Percentiles rank a stretch among this genome's conserved stretches.
These are phyloP conservation scores for Pyrus betulifolia DNA, from an alignment of 306 rosid species.

Conservation along the genomic window DNA sequence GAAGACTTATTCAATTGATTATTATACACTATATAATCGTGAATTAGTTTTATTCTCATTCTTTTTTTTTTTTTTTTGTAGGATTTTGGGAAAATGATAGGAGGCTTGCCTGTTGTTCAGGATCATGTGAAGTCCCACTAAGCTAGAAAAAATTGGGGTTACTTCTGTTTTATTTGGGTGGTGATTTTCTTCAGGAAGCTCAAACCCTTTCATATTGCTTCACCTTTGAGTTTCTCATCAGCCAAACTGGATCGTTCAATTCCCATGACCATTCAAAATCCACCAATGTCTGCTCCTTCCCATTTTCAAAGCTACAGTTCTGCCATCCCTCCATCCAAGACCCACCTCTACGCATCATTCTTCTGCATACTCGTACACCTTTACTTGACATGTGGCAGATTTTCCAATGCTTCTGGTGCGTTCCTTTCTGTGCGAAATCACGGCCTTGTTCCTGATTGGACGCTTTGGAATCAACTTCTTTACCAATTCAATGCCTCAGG, in stretches of 20 bases:
- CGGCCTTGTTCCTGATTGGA: slow-evolving; percentile 45
- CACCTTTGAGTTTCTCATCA: slow-evolving; percentile 10
- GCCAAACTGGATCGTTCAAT: slow-evolving; percentile 13
- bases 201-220: not conserved
- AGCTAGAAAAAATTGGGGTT: no score
- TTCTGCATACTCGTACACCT: slow-evolving; percentile 70
- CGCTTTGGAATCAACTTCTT: slow-evolving; percentile 57
- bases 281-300: slow-evolving; percentile 9
- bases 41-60: no score
- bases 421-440: slow-evolving; percentile 48
- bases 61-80: no score
- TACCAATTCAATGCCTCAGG: slow-evolving; percentile 53
- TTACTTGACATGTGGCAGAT: slow-evolving; percentile 52
- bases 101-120: no score
- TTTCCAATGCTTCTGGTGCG: slow-evolving; percentile 34
- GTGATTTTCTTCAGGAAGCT: no score
- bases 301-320: not conserved
- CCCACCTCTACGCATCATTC: slow-evolving; percentile 49
- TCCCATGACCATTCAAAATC: slow-evolving; percentile 4
- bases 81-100: no score
- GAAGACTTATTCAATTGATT: no score
- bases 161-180: no score
- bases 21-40: no score
- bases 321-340: slow-evolving; percentile 31
- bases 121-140: no score